These are phyloP conservation scores for Acanthamoeba polyphaga DNA, from an alignment of 208 protist species.

Conservation along the genomic window DNA sequence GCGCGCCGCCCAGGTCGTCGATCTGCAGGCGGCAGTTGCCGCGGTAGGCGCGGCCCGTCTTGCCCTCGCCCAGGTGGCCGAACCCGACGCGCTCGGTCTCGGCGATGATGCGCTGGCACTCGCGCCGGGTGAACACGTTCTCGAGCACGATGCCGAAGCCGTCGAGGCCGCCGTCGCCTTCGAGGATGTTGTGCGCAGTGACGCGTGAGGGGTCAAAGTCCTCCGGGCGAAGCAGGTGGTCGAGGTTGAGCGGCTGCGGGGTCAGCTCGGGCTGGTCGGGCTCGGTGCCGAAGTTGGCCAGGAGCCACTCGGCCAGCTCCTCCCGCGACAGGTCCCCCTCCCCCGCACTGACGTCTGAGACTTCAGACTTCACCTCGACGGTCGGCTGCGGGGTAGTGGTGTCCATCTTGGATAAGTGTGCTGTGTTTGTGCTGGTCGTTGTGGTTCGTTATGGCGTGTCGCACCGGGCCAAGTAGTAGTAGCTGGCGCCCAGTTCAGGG, in stretches of 20 bases:
- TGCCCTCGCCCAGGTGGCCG: conserved; percentile 54
- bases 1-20: conserved; percentile 4
- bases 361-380: too few species aligned
- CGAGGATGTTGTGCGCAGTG: neutral
- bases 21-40: conserved; percentile 66
- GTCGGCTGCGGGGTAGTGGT: too few species aligned
- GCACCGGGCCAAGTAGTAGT: too few species aligned
- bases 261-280: conserved; percentile 15
- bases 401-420: too few species aligned
- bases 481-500: too few species aligned
- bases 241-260: neutral
- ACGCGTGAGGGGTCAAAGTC: conserved; percentile 52
- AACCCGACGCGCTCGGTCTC: conserved; percentile 37
- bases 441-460: too few species aligned
- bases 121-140: conserved; percentile 49
- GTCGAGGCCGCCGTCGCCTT: conserved; percentile 52
- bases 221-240: neutral
- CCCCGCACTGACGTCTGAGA: too few species aligned
- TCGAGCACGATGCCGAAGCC: conserved; percentile 68
- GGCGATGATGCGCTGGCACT: conserved; percentile 59
- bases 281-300: conserved; percentile 20
- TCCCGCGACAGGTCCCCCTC: neutral
- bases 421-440: too few species aligned
- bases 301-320: neutral
- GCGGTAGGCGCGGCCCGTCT: conserved; percentile 60